These are phyloP conservation scores for Trichoderma gracile DNA, from an alignment of 2,329 filamentous ascomycete species.

Conservation along the genomic window DNA sequence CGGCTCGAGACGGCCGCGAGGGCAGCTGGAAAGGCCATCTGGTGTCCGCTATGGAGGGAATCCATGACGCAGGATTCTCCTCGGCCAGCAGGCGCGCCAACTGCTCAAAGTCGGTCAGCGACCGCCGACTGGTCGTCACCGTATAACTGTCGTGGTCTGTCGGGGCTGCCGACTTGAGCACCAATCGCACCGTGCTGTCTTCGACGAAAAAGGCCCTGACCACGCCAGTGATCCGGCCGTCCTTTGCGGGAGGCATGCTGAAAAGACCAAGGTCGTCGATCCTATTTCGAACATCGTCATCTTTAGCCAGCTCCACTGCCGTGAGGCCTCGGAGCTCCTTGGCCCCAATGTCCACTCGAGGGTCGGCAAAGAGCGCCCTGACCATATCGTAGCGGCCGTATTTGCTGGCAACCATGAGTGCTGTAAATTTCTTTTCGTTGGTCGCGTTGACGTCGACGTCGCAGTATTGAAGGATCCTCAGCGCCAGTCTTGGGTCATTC, in stretches of 20 bases:
- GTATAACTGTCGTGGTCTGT: constrained; percentile 82
- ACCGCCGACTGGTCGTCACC: constrained; percentile 89
- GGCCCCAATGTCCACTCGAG: constrained; percentile 79
- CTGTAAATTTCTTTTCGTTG: constrained; percentile 93
- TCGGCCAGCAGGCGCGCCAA: constrained; percentile 78
- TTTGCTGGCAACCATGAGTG: constrained; percentile 97
- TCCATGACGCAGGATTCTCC: constrained; percentile 94
- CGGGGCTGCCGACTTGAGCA: constrained; percentile 90
- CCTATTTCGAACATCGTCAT: constrained; percentile 93
- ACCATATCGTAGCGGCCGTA: constrained; percentile 96
- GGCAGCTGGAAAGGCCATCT: constrained; percentile 91
- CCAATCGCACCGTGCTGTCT: constrained; percentile 87
- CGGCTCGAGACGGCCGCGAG: constrained; percentile 82
- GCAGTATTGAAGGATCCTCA: constrained; percentile 75
- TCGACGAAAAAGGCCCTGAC: constrained; percentile 97
- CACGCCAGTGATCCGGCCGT: constrained; percentile 85
- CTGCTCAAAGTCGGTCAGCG: constrained; percentile 86
- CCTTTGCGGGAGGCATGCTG: constrained; percentile 67
- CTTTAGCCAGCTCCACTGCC: constrained; percentile 93
- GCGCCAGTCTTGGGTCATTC: constrained; percentile 76
- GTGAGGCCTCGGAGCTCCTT: constrained; percentile 87
- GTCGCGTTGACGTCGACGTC: constrained; percentile 95
- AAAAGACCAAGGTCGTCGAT: constrained; percentile 93
- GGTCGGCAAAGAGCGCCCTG: constrained; percentile 80
- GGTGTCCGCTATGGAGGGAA: constrained; percentile 74